A percentile compares a stretch with the other conserved stretches of the same genome.
phyloP scores from a whole-genome alignment of 352 stramenopile species.

The Globisporangium sylvaticum region DNA sequence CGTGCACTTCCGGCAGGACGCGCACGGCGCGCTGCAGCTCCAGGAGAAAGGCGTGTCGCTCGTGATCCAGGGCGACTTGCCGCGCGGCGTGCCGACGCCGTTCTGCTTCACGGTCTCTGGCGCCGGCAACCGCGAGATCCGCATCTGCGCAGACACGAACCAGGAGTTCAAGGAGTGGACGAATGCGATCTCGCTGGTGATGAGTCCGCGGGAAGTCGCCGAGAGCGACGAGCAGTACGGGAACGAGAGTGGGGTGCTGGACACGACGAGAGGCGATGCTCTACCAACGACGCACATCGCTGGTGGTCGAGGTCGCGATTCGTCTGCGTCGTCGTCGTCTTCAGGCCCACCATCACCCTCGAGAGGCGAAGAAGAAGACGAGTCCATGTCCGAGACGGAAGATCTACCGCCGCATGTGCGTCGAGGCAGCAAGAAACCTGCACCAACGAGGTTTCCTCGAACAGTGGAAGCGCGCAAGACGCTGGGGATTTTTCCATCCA shows the following conservation, averaged over 20 bases:
- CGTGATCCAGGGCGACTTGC: constrained; percentile 69
- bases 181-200: constrained; percentile 57
- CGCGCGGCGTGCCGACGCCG: constrained; percentile 60
- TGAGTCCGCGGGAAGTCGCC: constrained; percentile 33
- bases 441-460: neutral
- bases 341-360: constrained; percentile 13
- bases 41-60: constrained; percentile 47
- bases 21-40: constrained; percentile 50
- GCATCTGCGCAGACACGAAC: constrained; percentile 66
- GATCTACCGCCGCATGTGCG: neutral
- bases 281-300: neutral
- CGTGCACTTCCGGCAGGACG: constrained; percentile 50
- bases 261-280: neutral
- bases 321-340: constrained; percentile 13
- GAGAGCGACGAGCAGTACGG: neutral
- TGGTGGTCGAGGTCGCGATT: neutral
- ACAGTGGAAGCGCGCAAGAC: neutral
- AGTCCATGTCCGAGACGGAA: constrained; percentile 8
- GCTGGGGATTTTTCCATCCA: constrained; percentile 13
- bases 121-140: constrained; percentile 33
- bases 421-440: neutral
- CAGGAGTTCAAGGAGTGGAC: constrained; percentile 77
- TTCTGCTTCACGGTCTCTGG: constrained; percentile 73
- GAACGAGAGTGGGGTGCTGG: neutral
- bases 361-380: constrained; percentile 10